Evolutionary conservation across 2,329 filamentous ascomycete genomes (phyloP).

Genomic region (Sporothrix sp.): DNA sequence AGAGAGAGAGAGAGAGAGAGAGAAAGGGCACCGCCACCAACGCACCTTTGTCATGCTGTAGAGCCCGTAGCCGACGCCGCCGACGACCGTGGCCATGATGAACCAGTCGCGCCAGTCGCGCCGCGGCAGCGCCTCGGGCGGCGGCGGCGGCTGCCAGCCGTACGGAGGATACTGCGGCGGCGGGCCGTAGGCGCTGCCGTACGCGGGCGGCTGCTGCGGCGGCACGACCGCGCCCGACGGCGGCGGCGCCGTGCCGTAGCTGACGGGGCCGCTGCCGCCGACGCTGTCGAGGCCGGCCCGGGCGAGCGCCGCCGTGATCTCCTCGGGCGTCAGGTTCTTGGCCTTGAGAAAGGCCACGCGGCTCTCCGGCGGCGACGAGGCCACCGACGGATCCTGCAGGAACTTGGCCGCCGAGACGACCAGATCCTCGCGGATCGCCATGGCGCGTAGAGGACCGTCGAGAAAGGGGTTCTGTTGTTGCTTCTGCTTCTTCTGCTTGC

Average conservation of each 20-base stretch:
- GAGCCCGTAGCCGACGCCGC: constrained; percentile 78
- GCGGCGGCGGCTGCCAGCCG: constrained; percentile 44
- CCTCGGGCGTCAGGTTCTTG: constrained; percentile 94
- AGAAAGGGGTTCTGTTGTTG: no score
- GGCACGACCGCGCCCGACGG: not conserved
- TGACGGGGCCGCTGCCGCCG: constrained; percentile 28
- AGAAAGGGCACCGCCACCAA: no score
- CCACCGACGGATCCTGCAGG: constrained; percentile 87
- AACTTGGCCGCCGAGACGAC: constrained; percentile 76
- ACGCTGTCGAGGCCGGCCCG: constrained; percentile 52
- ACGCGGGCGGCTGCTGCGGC: constrained; percentile 33
- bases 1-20: not conserved
- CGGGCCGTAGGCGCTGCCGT: constrained; percentile 33
- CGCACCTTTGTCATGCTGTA: constrained; percentile 77
- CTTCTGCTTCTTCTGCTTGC: no score
- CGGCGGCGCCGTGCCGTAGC: not conserved
- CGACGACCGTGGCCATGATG: constrained; percentile 95
- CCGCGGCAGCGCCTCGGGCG: constrained; percentile 53
- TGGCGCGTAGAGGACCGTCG: constrained; percentile 28
- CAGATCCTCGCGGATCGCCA: constrained; percentile 89
- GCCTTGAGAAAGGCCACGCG: constrained; percentile 86
- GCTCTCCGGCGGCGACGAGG: constrained; percentile 83
- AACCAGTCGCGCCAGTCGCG: constrained; percentile 99
- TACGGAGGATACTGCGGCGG: constrained; percentile 40
- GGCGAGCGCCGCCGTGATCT: constrained; percentile 76